These are phyloP conservation scores for Zygoascus ofunaensis DNA, from an alignment of 805 yeast genomes.

Conservation along the genomic window DNA sequence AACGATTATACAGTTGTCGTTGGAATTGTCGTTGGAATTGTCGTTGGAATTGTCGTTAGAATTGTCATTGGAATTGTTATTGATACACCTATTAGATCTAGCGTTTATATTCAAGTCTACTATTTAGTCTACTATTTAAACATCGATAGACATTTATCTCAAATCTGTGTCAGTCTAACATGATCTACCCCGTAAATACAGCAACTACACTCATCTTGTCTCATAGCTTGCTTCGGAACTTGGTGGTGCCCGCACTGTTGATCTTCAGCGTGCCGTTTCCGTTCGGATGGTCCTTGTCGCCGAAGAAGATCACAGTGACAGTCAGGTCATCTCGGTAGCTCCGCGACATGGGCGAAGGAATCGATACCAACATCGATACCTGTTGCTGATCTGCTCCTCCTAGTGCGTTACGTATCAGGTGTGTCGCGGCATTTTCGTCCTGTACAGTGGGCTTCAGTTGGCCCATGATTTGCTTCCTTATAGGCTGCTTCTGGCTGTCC, in stretches of 20 bases:
- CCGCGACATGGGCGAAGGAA: slow-evolving; percentile 86
- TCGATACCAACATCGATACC: slow-evolving; percentile 77
- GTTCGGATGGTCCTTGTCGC: slow-evolving; percentile 30
- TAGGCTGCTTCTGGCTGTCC: slow-evolving; percentile 57
- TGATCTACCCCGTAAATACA: no score
- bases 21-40: no score
- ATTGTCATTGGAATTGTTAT: no score
- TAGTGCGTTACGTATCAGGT: slow-evolving; percentile 84
- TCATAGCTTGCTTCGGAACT: slow-evolving; percentile 3
- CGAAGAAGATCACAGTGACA: slow-evolving; percentile 91
- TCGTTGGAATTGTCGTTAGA: no score
- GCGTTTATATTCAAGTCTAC: no score
- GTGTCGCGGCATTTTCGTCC: slow-evolving; percentile 87
- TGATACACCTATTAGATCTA: no score
- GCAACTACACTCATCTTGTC: background rate
- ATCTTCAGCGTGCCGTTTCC: slow-evolving; percentile 24
- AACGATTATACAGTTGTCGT: no score
- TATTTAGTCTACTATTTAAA: no score
- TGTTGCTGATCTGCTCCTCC: slow-evolving; percentile 85
- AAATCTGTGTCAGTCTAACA: no score
- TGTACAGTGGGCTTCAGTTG: slow-evolving; percentile 36
- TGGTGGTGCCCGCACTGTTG: slow-evolving; percentile 24
- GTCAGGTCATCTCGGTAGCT: slow-evolving; percentile 92
- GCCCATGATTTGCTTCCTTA: slow-evolving; percentile 36
- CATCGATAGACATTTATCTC: no score